phyloP scores from a whole-genome alignment of 73 alveolate genomes.

The Paramecium sexaurelia region DNA sequence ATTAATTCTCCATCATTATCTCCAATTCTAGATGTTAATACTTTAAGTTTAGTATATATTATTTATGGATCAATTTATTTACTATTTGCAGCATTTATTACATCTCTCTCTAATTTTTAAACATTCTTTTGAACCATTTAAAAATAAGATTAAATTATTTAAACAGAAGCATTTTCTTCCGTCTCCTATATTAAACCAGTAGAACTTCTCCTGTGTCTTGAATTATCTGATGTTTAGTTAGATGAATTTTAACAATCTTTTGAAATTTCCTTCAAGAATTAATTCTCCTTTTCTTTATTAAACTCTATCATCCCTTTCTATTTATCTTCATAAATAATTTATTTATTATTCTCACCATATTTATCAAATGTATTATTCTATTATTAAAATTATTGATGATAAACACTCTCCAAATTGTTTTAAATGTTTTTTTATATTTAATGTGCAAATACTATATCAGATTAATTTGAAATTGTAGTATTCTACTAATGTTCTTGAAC shows the following conservation, averaged over 20 bases:
- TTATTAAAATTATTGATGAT: not conserved
- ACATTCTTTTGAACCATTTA: conserved; percentile 50
- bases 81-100: not conserved
- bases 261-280: not conserved
- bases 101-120: not conserved
- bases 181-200: not conserved
- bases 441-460: not conserved
- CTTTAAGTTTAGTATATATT: not conserved
- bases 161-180: conserved; percentile 27
- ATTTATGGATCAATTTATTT: conserved; percentile 35
- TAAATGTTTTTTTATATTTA: not conserved
- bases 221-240: not conserved
- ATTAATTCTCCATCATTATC: conserved; percentile 40
- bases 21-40: not conserved
- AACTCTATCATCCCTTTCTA: not conserved
- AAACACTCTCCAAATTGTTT: not conserved
- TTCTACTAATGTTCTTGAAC: not conserved
- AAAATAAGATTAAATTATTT: conserved; percentile 20
- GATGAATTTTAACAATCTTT: conserved; percentile 8
- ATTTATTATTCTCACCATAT: not conserved
- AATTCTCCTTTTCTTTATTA: not conserved
- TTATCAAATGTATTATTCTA: not conserved
- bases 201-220: conserved; percentile 31
- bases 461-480: not conserved
- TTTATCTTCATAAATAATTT: not conserved